A percentile compares a stretch with the other conserved stretches of the same genome.
These are phyloP conservation scores for Heterobasidion occidentale DNA, from an alignment of 1,284 basidiomycete genomes.

Conservation along the genomic window DNA sequence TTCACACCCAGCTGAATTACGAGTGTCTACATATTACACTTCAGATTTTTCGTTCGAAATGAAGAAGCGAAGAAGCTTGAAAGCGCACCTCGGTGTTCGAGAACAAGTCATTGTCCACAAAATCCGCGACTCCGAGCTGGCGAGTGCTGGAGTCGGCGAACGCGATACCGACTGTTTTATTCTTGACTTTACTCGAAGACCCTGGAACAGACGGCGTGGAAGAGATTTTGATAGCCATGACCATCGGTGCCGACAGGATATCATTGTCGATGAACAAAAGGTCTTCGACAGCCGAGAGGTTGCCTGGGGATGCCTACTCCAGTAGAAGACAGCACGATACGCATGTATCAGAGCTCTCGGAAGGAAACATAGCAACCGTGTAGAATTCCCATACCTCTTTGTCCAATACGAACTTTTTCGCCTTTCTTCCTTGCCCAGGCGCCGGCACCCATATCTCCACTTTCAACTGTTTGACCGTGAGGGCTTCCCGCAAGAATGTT, in stretches of 20 bases:
- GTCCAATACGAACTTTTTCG: conserved; percentile 63
- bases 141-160: conserved; percentile 74
- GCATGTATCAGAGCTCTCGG: conserved; percentile 1
- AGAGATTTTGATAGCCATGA: conserved; percentile 82
- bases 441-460: conserved; percentile 91
- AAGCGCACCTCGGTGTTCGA: conserved; percentile 83
- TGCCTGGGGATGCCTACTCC: conserved; percentile 87
- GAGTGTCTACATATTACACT: conserved; percentile 54
- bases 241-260: conserved; percentile 80
- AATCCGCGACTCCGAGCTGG: conserved; percentile 78
- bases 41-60: neutral
- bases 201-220: conserved; percentile 38
- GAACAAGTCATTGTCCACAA: conserved; percentile 92
- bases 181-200: conserved; percentile 37
- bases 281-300: conserved; percentile 91
- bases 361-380: neutral
- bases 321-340: conserved; percentile 3
- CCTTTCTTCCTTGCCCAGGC: conserved; percentile 67
- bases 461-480: conserved; percentile 86
- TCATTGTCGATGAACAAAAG: conserved; percentile 85
- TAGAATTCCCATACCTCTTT: conserved; percentile 55
- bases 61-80: neutral
- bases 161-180: conserved; percentile 61
- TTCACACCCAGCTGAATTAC: conserved; percentile 96
- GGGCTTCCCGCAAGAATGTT: conserved; percentile 80